These are phyloP conservation scores for Bothriochloa decipiens DNA, from an alignment of 176 grass and related monocot species.

Conservation along the genomic window DNA sequence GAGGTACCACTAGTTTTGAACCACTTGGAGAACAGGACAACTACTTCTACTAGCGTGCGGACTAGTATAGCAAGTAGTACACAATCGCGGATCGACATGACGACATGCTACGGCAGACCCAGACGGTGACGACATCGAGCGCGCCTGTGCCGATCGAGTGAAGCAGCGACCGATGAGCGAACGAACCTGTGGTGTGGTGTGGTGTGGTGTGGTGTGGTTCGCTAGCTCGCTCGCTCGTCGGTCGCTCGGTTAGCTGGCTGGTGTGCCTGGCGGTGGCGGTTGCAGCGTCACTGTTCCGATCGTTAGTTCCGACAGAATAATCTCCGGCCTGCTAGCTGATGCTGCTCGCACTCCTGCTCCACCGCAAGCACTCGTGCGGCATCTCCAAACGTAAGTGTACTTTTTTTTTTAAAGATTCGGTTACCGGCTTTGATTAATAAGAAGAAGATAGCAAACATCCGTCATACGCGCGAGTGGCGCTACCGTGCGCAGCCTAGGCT, in stretches of 20 bases:
- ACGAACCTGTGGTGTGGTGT: background rate
- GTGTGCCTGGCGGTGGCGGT: constrained; percentile 37
- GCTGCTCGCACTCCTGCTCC: background rate
- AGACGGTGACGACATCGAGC: background rate
- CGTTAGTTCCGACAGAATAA: background rate
- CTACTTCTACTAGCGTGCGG: too few species aligned
- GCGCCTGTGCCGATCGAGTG: background rate
- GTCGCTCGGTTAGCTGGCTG: background rate
- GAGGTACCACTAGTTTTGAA: too few species aligned
- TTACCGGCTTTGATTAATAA: too few species aligned
- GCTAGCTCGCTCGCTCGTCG: background rate
- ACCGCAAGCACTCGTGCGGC: background rate
- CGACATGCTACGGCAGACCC: background rate
- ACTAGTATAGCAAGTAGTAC: too few species aligned
- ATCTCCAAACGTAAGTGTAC: background rate
- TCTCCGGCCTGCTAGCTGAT: constrained; percentile 20
- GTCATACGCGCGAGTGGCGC: too few species aligned
- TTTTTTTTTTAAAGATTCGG: too few species aligned
- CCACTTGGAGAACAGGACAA: background rate
- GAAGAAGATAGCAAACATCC: too few species aligned
- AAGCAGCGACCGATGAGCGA: background rate
- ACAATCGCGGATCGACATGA: background rate
- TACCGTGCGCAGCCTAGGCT: too few species aligned
- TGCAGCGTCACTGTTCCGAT: constrained; percentile 33
- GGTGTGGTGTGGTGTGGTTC: too few species aligned